phyloP scores from a whole-genome alignment of 441 rosid species.

The Brassica balearica region DNA sequence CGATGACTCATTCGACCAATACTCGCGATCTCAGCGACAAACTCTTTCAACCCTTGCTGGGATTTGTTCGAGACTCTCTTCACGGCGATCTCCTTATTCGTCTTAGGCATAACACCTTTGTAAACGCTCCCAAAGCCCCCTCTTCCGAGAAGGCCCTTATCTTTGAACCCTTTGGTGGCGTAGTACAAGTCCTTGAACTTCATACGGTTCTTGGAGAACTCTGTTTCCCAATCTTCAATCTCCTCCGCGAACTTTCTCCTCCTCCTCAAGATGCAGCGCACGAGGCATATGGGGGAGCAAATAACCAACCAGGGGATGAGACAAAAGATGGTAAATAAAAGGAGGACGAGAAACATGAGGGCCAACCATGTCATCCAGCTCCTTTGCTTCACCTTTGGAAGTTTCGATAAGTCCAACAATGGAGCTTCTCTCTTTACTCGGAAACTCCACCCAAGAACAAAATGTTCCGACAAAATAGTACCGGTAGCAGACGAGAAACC shows the following conservation, averaged over 20 bases:
- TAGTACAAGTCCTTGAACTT: constrained; percentile 14
- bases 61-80: background rate
- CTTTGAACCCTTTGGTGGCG: constrained; percentile 3
- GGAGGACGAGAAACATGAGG: background rate
- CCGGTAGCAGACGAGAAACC: background rate
- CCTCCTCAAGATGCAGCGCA: background rate
- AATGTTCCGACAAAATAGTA: background rate
- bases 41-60: background rate
- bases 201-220: background rate
- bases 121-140: background rate
- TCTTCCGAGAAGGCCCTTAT: background rate
- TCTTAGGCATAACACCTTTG: background rate
- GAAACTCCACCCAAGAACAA: background rate
- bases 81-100: background rate
- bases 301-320: background rate
- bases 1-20: constrained; percentile 8
- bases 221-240: constrained; percentile 7
- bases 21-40: background rate
- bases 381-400: background rate
- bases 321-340: background rate
- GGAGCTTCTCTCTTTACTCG: background rate
- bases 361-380: background rate
- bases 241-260: constrained; percentile 1
- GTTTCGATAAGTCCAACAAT: background rate
- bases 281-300: background rate